Evolutionary conservation across 2,329 filamentous ascomycete species (phyloP).

Genomic region (Fusarium xyrophilum): DNA sequence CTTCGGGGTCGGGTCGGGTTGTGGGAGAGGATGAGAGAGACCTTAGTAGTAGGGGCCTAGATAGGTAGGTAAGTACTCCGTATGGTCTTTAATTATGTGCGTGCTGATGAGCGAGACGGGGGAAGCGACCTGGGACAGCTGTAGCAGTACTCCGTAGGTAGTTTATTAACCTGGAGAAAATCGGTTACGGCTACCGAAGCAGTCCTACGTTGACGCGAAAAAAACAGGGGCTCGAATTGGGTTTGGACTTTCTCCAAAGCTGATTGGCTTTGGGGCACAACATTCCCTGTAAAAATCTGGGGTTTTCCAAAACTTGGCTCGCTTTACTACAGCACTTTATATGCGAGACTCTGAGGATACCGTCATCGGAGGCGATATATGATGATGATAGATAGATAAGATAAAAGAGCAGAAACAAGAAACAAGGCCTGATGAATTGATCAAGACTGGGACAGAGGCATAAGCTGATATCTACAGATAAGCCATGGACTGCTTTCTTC

Average conservation of each 20-base stretch:
- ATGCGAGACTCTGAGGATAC: constrained; percentile 7
- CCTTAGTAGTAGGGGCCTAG: constrained; percentile 5
- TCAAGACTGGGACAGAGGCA: background rate
- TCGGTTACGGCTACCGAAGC: constrained; percentile 33
- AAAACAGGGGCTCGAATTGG: constrained; percentile 28
- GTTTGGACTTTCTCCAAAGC: constrained; percentile 17
- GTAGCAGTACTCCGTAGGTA: background rate
- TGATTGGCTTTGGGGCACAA: constrained; percentile 21
- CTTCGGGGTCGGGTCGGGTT: constrained; percentile 28
- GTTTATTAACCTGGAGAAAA: constrained; percentile 27
- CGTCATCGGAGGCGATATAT: constrained; percentile 26
- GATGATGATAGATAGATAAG: constrained; percentile 28
- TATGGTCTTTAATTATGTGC: constrained; percentile 10
- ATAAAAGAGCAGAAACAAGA: constrained; percentile 21
- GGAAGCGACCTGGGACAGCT: constrained; percentile 3
- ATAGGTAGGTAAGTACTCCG: no score
- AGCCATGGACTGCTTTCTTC: background rate
- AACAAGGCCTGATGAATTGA: background rate
- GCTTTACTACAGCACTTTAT: constrained; percentile 19
- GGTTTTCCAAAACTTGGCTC: constrained; percentile 24
- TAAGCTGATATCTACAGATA: background rate
- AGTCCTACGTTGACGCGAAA: constrained; percentile 36
- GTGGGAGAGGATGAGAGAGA: constrained; percentile 17
- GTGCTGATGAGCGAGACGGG: constrained; percentile 12
- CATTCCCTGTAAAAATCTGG: constrained; percentile 34